Percentiles rank a stretch among this genome's conserved stretches.
These are phyloP conservation scores for Sideroxylon spinosum DNA, from an alignment of 179 eudicot species.

Conservation along the genomic window DNA sequence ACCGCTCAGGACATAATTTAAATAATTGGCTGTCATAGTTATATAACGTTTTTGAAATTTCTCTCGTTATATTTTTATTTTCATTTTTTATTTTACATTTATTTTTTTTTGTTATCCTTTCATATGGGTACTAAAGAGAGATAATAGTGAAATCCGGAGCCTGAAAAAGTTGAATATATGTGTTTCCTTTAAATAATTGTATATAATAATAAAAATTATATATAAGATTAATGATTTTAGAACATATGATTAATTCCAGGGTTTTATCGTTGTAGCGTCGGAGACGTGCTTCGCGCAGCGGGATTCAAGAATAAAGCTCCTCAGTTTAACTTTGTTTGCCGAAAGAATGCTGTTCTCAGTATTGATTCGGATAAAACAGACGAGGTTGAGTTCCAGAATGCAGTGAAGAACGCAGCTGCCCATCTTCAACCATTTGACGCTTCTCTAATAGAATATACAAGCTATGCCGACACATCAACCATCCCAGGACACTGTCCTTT, in stretches of 20 bases:
- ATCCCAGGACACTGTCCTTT: slow-evolving; percentile 45
- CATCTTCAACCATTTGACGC: slow-evolving; percentile 29
- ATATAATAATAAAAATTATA: too few species aligned
- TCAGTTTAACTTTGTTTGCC: slow-evolving; percentile 37
- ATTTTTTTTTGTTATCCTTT: too few species aligned
- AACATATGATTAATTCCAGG: slow-evolving; percentile 18
- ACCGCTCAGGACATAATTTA: too few species aligned
- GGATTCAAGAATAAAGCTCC: slow-evolving; percentile 51
- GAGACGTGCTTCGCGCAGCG: slow-evolving; percentile 40
- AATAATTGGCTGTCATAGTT: too few species aligned
- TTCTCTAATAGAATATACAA: slow-evolving; percentile 35
- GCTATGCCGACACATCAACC: slow-evolving; percentile 32
- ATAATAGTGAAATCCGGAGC: too few species aligned
- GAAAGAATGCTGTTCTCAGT: slow-evolving; percentile 38
- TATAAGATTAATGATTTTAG: too few species aligned
- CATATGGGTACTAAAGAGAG: too few species aligned
- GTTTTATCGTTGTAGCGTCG: slow-evolving; percentile 40
- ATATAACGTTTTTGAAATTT: too few species aligned
- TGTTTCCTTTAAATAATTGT: too few species aligned
- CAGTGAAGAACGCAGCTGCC: slow-evolving; percentile 30
- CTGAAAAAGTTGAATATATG: too few species aligned
- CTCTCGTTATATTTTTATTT: too few species aligned
- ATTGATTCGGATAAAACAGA: slow-evolving; percentile 43
- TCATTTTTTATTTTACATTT: too few species aligned
- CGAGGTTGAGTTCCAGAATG: slow-evolving; percentile 41